Conservation (phyloP, 2,329 filamentous ascomycete species). For the Fusarium paranaense region DNA sequence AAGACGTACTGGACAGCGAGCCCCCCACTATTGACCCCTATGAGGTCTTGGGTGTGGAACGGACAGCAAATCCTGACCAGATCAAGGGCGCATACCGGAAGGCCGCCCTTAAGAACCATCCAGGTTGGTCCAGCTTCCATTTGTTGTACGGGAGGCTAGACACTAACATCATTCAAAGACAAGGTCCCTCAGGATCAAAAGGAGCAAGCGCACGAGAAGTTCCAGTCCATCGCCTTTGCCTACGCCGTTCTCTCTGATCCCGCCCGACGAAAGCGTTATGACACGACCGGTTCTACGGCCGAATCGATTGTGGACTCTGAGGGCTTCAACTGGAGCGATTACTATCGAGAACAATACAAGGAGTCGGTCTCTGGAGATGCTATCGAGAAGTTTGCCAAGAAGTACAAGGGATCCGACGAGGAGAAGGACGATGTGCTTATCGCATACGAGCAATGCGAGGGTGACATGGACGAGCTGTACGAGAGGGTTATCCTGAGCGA, state of each 20-base stretch:
- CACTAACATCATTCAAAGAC: slow-evolving; percentile 63
- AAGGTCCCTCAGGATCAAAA: slow-evolving; percentile 79
- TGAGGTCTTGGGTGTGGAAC: slow-evolving; percentile 77
- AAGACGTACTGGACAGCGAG: slow-evolving; percentile 66
- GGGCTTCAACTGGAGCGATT: slow-evolving; percentile 90
- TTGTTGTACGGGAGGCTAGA: neutral
- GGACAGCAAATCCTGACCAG: slow-evolving; percentile 78
- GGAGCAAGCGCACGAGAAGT: slow-evolving; percentile 79
- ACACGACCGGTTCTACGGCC: slow-evolving; percentile 88
- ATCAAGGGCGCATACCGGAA: slow-evolving; percentile 94
- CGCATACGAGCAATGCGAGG: slow-evolving; percentile 79
- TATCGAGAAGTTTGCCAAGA: slow-evolving; percentile 79
- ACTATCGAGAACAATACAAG: slow-evolving; percentile 86
- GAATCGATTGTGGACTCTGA: slow-evolving; percentile 82
- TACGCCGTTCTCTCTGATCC: slow-evolving; percentile 93
- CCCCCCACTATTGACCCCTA: slow-evolving; percentile 82
- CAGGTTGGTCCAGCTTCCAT: slow-evolving; percentile 64
- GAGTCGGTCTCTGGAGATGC: slow-evolving; percentile 79
- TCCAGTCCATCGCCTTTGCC: slow-evolving; percentile 92
- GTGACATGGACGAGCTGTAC: slow-evolving; percentile 82
- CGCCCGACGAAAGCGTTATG: slow-evolving; percentile 84
- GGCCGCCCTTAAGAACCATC: slow-evolving; percentile 87
- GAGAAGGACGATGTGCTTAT: slow-evolving; percentile 82
- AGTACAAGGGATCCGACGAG: slow-evolving; percentile 89
- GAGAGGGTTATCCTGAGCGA: slow-evolving; percentile 88